Conservation (phyloP, 495 filamentous ascomycete genomes). For the Aspergillus cristatus region DNA sequence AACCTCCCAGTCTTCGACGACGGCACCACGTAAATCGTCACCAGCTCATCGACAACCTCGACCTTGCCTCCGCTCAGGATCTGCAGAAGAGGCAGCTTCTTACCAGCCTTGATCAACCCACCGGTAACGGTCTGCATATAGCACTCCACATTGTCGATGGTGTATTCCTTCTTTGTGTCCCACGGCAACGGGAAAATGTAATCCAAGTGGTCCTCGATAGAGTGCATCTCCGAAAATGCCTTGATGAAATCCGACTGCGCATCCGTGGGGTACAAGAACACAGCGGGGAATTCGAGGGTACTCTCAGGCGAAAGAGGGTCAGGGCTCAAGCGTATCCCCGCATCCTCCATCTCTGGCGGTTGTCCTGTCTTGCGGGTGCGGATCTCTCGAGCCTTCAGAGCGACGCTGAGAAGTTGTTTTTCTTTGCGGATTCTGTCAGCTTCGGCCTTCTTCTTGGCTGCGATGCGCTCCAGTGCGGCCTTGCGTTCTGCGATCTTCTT, state of each 20-base stretch:
- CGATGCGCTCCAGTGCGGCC: constrained; percentile 24
- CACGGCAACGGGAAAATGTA: constrained; percentile 81
- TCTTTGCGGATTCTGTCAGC: constrained; percentile 46
- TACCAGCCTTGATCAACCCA: constrained; percentile 83
- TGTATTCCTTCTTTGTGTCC: constrained; percentile 65
- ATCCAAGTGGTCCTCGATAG: constrained; percentile 60
- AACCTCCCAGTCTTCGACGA: constrained; percentile 56
- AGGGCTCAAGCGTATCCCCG: constrained; percentile 53
- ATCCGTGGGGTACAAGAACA: constrained; percentile 76
- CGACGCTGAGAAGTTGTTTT: constrained; percentile 51
- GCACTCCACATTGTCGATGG: constrained; percentile 59
- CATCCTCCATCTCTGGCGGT: constrained; percentile 80
- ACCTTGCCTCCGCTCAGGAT: constrained; percentile 67
- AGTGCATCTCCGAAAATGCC: constrained; percentile 61
- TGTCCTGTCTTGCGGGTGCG: constrained; percentile 52
- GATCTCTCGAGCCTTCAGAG: constrained; percentile 69
- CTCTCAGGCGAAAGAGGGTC: constrained; percentile 66
- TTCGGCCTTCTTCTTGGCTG: constrained; percentile 35
- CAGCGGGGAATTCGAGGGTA: constrained; percentile 61
- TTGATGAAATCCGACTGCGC: constrained; percentile 85
- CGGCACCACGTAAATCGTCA: constrained; percentile 73
- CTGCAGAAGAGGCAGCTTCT: constrained; percentile 67
- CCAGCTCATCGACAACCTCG: constrained; percentile 78
- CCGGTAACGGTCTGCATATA: constrained; percentile 77
- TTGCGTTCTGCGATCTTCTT: constrained; percentile 46